phyloP scores from a whole-genome alignment of 139 green algal species.

The Asterochloris sp. region DNA sequence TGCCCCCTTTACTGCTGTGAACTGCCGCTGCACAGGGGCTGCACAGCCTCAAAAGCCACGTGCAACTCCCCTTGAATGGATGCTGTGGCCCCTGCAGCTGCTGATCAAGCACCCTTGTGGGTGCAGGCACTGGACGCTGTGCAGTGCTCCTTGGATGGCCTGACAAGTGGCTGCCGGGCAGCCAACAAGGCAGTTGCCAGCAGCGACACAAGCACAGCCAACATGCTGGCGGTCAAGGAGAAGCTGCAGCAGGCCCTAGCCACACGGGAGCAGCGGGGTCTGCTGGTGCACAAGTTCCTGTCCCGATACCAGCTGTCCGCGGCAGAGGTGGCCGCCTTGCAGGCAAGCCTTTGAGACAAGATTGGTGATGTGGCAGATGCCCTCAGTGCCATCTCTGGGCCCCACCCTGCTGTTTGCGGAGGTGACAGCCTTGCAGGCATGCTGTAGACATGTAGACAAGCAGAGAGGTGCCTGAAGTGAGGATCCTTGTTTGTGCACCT shows the following conservation, averaged over 20 bases:
- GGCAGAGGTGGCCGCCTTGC: slow-evolving; percentile 57
- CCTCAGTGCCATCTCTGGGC: not conserved
- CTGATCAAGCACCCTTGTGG: not conserved
- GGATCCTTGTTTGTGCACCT: not conserved
- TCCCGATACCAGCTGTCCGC: slow-evolving; percentile 90
- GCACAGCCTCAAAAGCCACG: not conserved
- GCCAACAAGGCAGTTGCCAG: slow-evolving; percentile 42
- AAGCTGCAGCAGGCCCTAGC: slow-evolving; percentile 53
- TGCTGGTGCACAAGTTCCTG: slow-evolving; percentile 80
- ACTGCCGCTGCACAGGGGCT: not conserved
- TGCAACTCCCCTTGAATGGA: not conserved
- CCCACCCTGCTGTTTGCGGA: not conserved
- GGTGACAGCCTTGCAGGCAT: not conserved
- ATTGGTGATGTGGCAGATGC: not conserved
- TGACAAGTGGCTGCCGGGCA: slow-evolving; percentile 60
- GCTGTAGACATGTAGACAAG: not conserved
- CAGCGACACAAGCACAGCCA: slow-evolving; percentile 33
- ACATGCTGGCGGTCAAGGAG: slow-evolving; percentile 58
- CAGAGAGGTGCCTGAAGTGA: not conserved
- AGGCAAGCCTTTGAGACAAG: slow-evolving; percentile 20
- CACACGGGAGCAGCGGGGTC: slow-evolving; percentile 44
- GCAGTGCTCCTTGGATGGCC: slow-evolving; percentile 65
- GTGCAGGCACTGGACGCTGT: slow-evolving; percentile 75
- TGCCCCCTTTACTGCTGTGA: not conserved
- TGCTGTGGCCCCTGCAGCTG: not conserved